These are phyloP conservation scores for Periconia sp. DNA, from an alignment of 2,329 filamentous ascomycete species.

Conservation along the genomic window DNA sequence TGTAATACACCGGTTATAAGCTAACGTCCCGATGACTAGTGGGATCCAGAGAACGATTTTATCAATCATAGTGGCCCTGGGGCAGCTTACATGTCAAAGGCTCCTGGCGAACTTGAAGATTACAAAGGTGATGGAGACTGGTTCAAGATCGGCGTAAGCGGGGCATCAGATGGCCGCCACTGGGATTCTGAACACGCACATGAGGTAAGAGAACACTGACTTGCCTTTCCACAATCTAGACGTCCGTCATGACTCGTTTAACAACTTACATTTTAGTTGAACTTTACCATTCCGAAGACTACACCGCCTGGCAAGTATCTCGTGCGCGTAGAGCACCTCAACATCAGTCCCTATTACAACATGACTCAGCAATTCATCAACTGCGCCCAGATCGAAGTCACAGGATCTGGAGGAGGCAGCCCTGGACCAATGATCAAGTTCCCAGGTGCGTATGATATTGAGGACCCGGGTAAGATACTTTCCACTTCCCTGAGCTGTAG, in stretches of 20 bases:
- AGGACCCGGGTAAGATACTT: slow-evolving; percentile 2
- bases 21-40: background rate
- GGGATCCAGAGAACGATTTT: background rate
- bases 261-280: no score
- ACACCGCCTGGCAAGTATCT: slow-evolving; percentile 40
- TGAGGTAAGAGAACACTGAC: slow-evolving; percentile 23
- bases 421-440: slow-evolving; percentile 49
- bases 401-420: slow-evolving; percentile 42
- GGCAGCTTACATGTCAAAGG: slow-evolving; percentile 26
- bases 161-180: slow-evolving; percentile 1
- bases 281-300: slow-evolving; percentile 45
- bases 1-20: no score
- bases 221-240: no score
- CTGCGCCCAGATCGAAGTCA: slow-evolving; percentile 17
- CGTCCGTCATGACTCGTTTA: no score
- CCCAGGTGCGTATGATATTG: slow-evolving; percentile 54
- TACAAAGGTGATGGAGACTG: slow-evolving; percentile 25
- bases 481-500: background rate
- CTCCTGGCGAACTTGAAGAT: slow-evolving; percentile 12
- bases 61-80: slow-evolving; percentile 17
- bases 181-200: slow-evolving; percentile 23
- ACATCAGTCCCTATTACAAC: slow-evolving; percentile 40
- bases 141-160: slow-evolving; percentile 25
- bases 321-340: slow-evolving; percentile 15
- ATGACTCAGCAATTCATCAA: slow-evolving; percentile 27